Percentiles rank a stretch among this genome's conserved stretches.
These are phyloP conservation scores for Cladophialophora carrionii DNA, from an alignment of 2,329 filamentous ascomycete genomes.

Conservation along the genomic window DNA sequence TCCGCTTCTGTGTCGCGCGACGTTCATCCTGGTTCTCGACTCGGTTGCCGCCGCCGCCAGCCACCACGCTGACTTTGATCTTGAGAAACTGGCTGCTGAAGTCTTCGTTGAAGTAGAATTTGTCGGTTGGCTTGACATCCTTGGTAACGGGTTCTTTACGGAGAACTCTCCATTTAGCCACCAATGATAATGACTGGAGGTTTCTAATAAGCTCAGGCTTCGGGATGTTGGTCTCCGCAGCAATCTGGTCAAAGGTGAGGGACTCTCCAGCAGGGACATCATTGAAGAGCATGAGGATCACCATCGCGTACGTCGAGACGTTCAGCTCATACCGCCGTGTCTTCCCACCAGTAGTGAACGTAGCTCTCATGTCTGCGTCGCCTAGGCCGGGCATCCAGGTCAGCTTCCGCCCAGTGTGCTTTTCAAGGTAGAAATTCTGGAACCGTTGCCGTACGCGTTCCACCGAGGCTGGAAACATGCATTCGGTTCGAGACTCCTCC, in stretches of 20 bases:
- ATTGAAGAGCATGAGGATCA: slow-evolving; percentile 89
- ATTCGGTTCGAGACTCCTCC: slow-evolving; percentile 57
- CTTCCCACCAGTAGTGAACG: slow-evolving; percentile 73
- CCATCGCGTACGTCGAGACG: slow-evolving; percentile 89
- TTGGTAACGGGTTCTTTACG: slow-evolving; percentile 80
- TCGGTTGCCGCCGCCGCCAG: slow-evolving; percentile 72
- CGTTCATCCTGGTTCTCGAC: slow-evolving; percentile 73
- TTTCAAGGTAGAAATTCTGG: slow-evolving; percentile 82
- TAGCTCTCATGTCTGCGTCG: slow-evolving; percentile 82
- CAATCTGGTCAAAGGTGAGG: slow-evolving; percentile 74
- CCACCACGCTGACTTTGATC: slow-evolving; percentile 87
- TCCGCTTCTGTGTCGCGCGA: slow-evolving; percentile 56
- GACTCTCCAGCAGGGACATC: slow-evolving; percentile 60
- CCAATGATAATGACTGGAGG: slow-evolving; percentile 78
- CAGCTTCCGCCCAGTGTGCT: slow-evolving; percentile 83
- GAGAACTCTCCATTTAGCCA: slow-evolving; percentile 79
- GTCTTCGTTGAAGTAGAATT: slow-evolving; percentile 77
- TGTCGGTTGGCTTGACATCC: slow-evolving; percentile 73
- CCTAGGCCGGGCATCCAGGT: slow-evolving; percentile 81
- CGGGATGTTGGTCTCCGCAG: slow-evolving; percentile 78
- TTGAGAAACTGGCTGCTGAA: slow-evolving; percentile 83
- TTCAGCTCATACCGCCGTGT: slow-evolving; percentile 83
- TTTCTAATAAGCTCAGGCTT: slow-evolving; percentile 72
- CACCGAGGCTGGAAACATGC: slow-evolving; percentile 75
- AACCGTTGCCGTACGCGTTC: slow-evolving; percentile 79